Base-by-base conservation (phyloP, 1,284 basidiomycete species). In the Moniliella sp. region DNA sequence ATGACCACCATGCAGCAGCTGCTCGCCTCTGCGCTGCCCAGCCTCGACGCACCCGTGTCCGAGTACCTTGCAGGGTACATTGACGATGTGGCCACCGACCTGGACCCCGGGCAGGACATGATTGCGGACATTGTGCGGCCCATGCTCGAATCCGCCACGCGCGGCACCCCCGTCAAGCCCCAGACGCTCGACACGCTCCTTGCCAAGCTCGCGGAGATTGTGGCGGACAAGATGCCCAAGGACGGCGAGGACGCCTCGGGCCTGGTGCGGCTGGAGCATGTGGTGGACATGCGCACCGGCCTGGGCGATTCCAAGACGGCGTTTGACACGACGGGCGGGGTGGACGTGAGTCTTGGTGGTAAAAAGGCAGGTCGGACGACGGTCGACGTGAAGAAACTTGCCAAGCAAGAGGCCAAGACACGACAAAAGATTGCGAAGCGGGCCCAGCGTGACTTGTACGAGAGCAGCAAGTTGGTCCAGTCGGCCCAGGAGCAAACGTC, bases 371-470 rank as follows among this genome's bases (percentile, higher is more conserved):
- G 76, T 64, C 64, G 91, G 76, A 86, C 84, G 28, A 76, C 81
- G 29, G 91, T 99, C 35, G 91, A 99, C 66, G 73, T 99, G 43
- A 86, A 82, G 65, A 94, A 93, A 57, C 73, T 99, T 11, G 91
- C 93, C 62, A 94, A 94, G 62, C 84, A 91, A 48, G 91, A 99
- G 63, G 82, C 84, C 3, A 99, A 99, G 63, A 75, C 97, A 40
- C 76, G 76, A 72, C 84, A 84, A 25, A 99, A 99, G 65, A 83
- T 93, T 45, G 84, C 93, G 64, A 97, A 97, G 64, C 73, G 86
- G 28, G 71, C 79, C 5, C 73, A 58, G 43, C 48, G 50, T 25
- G 79, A 83, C 64, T 67, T 93, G 25, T 97, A 93, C 63, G 86
- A 94, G 62, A 84, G 84, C 11, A 86, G 80, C 14, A 94, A 91